Conservation (phyloP, 768 basidiomycete species). For the Rossbeevera mucosa region DNA sequence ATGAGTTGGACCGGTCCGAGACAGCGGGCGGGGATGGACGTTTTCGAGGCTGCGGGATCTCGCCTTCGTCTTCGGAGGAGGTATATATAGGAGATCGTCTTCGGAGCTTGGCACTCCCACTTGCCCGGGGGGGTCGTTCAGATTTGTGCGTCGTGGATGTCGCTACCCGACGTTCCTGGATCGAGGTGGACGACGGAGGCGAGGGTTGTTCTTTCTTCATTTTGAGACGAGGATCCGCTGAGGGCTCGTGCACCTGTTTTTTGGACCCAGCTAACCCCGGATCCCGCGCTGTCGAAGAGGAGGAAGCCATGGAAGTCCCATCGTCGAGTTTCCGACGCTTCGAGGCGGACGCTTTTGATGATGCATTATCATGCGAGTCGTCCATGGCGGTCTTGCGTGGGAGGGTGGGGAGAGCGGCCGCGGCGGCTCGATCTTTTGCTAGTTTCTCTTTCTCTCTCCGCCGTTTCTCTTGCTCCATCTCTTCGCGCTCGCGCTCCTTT, state of each 20-base stretch:
- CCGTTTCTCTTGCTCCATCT: conserved; percentile 15
- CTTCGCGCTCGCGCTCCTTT: conserved; percentile 23
- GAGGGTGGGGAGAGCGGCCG: conserved; percentile 9
- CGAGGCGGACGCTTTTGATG: conserved; percentile 11
- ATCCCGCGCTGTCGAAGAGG: conserved; percentile 22
- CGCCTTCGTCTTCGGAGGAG: conserved; percentile 59
- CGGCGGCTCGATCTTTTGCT: conserved; percentile 19
- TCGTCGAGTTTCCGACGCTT: conserved; percentile 46
- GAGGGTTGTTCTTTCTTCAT: conserved; percentile 37
- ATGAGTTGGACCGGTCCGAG: conserved; percentile 22
- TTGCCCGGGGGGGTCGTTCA: conserved; percentile 20
- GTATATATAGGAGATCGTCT: conserved; percentile 62
- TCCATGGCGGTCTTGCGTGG: conserved; percentile 41
- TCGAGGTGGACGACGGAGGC: conserved; percentile 10
- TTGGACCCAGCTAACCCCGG: conserved; percentile 26
- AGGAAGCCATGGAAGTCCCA: conserved; percentile 13
- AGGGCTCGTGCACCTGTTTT: conserved; percentile 33
- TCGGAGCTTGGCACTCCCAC: conserved; percentile 34
- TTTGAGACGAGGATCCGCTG: conserved; percentile 27
- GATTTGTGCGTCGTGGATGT: conserved; percentile 8
- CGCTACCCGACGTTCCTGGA: conserved; percentile 10
- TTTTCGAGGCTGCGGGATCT: conserved; percentile 31
- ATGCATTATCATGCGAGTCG: conserved; percentile 24
- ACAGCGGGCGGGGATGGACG: conserved; percentile 25
- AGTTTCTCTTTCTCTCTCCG: conserved; percentile 23